Evolutionary conservation across 2,329 filamentous ascomycete genomes (phyloP).

Genomic region (Myriosclerotinia duriaeana): DNA sequence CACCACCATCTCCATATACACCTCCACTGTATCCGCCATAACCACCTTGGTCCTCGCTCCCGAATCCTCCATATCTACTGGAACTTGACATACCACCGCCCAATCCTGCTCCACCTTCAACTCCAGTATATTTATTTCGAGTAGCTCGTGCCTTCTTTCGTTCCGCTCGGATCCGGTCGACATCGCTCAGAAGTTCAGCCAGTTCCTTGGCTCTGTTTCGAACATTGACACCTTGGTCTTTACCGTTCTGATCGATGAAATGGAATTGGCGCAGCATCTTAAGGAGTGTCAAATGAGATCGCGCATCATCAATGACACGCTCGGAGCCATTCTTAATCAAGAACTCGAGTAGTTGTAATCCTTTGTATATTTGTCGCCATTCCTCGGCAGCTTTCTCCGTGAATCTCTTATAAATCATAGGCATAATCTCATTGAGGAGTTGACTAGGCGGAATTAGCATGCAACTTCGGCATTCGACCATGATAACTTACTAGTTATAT

Average conservation of each 20-base stretch:
- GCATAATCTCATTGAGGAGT: conserved; percentile 98
- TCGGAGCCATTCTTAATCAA: conserved; percentile 98
- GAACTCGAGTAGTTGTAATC: conserved; percentile 92
- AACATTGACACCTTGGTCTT: conserved; percentile 97
- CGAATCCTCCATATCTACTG: conserved; percentile 78
- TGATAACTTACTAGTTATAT: conserved; percentile 87
- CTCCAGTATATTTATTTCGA: conserved; percentile 92
- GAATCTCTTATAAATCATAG: conserved; percentile 99
- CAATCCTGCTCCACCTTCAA: conserved; percentile 74
- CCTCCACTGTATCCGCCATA: conserved; percentile 65
- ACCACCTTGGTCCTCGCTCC: conserved; percentile 71
- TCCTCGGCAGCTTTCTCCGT: conserved; percentile 98
- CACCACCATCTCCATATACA: conserved; percentile 94
- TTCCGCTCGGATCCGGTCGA: conserved; percentile 78
- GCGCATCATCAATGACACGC: conserved; percentile 93
- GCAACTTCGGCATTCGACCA: conserved; percentile 43
- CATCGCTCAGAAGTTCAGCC: conserved; percentile 87
- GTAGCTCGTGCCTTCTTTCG: conserved; percentile 88
- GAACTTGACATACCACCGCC: conserved; percentile 50
- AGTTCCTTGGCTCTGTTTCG: conserved; percentile 95
- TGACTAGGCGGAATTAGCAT: conserved; percentile 57
- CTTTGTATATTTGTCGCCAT: conserved; percentile 99
- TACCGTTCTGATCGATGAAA: conserved; percentile 92
- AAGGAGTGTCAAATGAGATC: conserved; percentile 88
- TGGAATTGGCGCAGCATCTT: conserved; percentile 99